phyloP scores from a whole-genome alignment of 1,284 basidiomycete species.

The Moesziomyces sp. region DNA sequence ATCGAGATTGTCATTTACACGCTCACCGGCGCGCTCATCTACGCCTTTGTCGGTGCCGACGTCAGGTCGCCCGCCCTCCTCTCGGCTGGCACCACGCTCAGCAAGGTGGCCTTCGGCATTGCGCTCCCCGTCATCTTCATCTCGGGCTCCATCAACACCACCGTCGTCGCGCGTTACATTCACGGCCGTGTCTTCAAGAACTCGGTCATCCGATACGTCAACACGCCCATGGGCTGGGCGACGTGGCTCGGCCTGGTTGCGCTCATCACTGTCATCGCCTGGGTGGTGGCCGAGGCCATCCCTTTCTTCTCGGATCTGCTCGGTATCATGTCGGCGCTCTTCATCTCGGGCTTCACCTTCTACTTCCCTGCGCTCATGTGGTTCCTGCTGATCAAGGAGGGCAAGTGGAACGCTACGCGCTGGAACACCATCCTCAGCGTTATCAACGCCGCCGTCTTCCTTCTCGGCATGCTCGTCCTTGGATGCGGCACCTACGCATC shows the following conservation, averaged over 20 bases:
- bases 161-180: constrained; percentile 52
- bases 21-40: constrained; percentile 58
- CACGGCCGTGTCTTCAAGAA: constrained; percentile 53
- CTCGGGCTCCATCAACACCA: constrained; percentile 61
- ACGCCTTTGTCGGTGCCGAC: constrained; percentile 53
- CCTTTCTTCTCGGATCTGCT: constrained; percentile 54
- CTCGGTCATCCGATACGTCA: constrained; percentile 55
- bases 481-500: constrained; percentile 49
- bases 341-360: constrained; percentile 58
- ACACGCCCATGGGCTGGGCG: constrained; percentile 51
- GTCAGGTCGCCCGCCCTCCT: constrained; percentile 56
- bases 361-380: constrained; percentile 71
- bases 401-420: constrained; percentile 40
- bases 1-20: constrained; percentile 62
- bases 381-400: constrained; percentile 48
- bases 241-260: constrained; percentile 52
- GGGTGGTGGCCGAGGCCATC: constrained; percentile 53
- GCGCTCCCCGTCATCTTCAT: constrained; percentile 62
- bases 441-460: constrained; percentile 40
- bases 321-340: constrained; percentile 48
- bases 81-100: constrained; percentile 45
- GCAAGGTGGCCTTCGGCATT: constrained; percentile 59
- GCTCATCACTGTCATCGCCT: constrained; percentile 50
- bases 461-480: constrained; percentile 51
- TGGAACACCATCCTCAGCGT: constrained; percentile 46